Conservation (phyloP, 306 rosid species). For the Alnus rubra region DNA sequence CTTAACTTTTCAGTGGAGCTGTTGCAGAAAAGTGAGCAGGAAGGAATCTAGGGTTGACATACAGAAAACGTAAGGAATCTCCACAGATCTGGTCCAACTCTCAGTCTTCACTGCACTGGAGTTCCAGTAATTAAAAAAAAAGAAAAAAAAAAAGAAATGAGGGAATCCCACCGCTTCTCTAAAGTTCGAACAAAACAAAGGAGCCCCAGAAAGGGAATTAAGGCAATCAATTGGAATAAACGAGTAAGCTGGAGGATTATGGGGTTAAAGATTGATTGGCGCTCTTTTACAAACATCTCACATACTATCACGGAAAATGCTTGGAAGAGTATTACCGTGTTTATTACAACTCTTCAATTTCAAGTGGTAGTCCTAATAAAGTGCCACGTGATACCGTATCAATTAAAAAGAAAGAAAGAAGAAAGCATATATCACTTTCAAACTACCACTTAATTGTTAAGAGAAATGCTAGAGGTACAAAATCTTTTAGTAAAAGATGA, state of each 20-base stretch:
- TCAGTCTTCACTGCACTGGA: neutral
- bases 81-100: slow-evolving; percentile 4
- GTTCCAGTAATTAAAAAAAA: neutral
- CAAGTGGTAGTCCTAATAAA: no score
- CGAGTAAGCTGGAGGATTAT: neutral
- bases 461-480: no score
- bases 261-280: neutral
- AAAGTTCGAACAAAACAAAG: neutral
- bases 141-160: neutral
- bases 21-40: slow-evolving; percentile 12
- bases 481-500: no score
- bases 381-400: no score
- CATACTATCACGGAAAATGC: no score
- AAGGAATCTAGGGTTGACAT: slow-evolving; percentile 25
- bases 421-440: no score
- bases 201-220: neutral
- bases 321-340: no score
- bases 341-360: no score
- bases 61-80: neutral
- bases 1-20: slow-evolving; percentile 22
- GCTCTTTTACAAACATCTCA: neutral
- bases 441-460: no score
- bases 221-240: neutral
- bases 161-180: neutral
- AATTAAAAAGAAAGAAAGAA: no score